Percentiles rank a stretch among this genome's conserved stretches.
phyloP scores from a whole-genome alignment of 1,284 basidiomycete species.

The Fomes fomentarius region DNA sequence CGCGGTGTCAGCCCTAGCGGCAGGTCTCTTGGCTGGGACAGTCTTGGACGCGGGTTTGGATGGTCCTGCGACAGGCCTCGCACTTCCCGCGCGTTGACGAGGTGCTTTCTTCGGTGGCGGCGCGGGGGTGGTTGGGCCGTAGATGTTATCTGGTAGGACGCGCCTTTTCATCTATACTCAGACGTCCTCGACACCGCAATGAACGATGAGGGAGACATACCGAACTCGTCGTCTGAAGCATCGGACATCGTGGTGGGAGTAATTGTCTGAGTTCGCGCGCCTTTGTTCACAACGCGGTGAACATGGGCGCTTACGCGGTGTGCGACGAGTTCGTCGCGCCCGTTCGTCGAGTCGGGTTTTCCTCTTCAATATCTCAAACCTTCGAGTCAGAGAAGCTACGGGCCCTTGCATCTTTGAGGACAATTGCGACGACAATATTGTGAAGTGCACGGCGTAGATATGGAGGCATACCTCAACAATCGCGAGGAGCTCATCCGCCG shows the following conservation, averaged over 20 bases:
- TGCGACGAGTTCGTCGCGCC: too few species aligned
- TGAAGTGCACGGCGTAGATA: not conserved
- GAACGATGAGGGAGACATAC: conserved; percentile 16
- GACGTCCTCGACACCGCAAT: conserved; percentile 15
- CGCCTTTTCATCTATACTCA: conserved; percentile 22
- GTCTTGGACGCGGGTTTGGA: conserved; percentile 20
- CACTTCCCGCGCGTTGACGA: conserved; percentile 16
- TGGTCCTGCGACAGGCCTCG: conserved; percentile 27
- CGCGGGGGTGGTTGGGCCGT: conserved; percentile 34
- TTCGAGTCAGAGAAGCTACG: too few species aligned
- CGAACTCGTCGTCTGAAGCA: conserved; percentile 27
- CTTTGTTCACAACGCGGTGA: conserved; percentile 14
- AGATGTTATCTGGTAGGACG: conserved; percentile 17
- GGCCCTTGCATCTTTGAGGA: too few species aligned
- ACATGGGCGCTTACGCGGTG: conserved; percentile 11
- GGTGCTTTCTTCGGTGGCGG: conserved; percentile 25
- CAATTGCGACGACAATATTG: too few species aligned
- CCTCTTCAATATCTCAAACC: too few species aligned
- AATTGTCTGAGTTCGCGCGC: not conserved
- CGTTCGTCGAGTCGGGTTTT: too few species aligned
- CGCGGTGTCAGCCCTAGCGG: not conserved
- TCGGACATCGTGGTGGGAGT: conserved; percentile 25
- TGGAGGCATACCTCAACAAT: conserved; percentile 43
- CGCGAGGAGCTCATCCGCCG: conserved; percentile 51
- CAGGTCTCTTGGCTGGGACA: conserved; percentile 3